Evolutionary conservation across 805 yeast genomes (phyloP), one percentile per base, ranked within the genome.

Genomic region (Deakozyma indianensis): DNA sequence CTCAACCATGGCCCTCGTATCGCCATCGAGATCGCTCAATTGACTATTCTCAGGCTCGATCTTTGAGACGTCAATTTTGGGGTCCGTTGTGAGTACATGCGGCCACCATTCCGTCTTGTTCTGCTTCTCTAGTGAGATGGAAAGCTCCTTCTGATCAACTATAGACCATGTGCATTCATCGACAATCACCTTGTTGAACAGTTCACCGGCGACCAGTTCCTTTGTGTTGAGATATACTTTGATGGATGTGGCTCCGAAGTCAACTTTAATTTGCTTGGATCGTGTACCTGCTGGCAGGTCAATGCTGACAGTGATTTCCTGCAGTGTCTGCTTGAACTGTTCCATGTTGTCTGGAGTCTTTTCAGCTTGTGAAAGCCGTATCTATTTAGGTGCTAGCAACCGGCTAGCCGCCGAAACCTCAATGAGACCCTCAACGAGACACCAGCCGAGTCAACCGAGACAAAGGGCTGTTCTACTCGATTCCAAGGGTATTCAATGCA

Each of bases 51-150:
- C 73, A 3, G 73, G 73, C 56, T 57, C 59, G 41, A 68, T 57
- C 48, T 62, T 56, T 22, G 61, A 51, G 22, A 64, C 63, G 49
- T 68, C 72, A 44, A 68, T 65, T 50, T 65, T 62, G 32, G 71
- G 69, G 41, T 67, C 71, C 2, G 58, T 38, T 3, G 54, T 57
- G 3, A 68, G 62, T 7, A 69, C 69, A 47, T 64, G 70, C 18
- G 73, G 71, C 73, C 73, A 69, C 73, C 73, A 69, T 44, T 68
- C 68, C 44, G 54, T 54, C 42, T 57, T 51, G 51, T 59, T 62
- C 28, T 25, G 28, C 51, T 68, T 68, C 28, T 66, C 68, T 16
- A 68, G 54, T 5, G 63, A 56, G 18, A 68, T 48, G 7, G 56
- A 50, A 22, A 68, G 56, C 48, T 62, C 68, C 29, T 51, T 53